Evolutionary conservation across 192 early-diverging fungal genomes (phyloP).

Genomic region (Chytriomyces sp.): DNA sequence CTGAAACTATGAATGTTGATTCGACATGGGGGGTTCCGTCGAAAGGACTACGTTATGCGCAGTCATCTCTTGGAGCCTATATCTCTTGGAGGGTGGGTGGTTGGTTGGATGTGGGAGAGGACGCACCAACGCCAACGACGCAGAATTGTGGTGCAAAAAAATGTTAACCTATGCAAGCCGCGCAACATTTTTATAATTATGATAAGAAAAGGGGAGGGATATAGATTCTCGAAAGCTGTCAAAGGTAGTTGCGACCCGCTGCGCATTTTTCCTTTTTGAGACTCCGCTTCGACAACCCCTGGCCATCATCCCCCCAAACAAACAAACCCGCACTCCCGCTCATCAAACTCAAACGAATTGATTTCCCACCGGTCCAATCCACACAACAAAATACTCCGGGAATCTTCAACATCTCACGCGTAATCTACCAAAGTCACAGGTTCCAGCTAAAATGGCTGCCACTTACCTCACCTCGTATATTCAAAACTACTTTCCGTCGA

Average conservation of each 20-base stretch:
- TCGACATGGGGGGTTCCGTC: too few relatives aligned
- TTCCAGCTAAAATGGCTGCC: slow-evolving; percentile 12
- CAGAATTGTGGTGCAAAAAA: too few relatives aligned
- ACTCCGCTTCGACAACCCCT: background rate
- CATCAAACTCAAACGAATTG: background rate
- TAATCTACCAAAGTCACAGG: background rate
- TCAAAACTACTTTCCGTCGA: slow-evolving; percentile 24
- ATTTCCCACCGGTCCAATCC: background rate
- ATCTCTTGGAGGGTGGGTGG: too few relatives aligned
- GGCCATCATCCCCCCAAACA: background rate
- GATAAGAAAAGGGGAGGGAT: too few relatives aligned
- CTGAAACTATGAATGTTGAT: too few relatives aligned
- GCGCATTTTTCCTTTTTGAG: background rate
- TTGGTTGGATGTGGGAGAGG: too few relatives aligned
- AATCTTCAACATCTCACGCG: background rate
- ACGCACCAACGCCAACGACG: too few relatives aligned
- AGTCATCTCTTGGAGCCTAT: too few relatives aligned
- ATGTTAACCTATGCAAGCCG: too few relatives aligned
- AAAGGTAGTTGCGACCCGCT: background rate
- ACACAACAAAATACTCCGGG: background rate
- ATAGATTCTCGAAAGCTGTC: too few relatives aligned
- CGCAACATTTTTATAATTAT: too few relatives aligned
- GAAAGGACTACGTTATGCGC: too few relatives aligned
- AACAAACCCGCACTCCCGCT: background rate
- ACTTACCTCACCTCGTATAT: slow-evolving; percentile 20